These are phyloP conservation scores for Colletotrichum eleusines DNA, from an alignment of 2,329 filamentous ascomycete genomes.

Conservation along the genomic window DNA sequence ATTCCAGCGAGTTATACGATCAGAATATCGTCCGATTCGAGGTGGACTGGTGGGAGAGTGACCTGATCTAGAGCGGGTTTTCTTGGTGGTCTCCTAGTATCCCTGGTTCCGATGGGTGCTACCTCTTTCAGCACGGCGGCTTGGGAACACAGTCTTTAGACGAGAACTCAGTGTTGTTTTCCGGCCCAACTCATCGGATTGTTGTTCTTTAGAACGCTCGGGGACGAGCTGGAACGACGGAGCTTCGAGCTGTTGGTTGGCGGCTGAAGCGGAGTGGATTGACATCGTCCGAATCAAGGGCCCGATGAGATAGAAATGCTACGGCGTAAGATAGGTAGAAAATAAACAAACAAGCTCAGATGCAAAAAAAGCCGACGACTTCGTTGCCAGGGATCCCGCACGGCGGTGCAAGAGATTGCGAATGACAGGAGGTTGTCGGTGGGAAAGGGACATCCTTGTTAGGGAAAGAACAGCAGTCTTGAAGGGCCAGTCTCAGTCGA, in stretches of 20 bases:
- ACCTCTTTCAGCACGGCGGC: conserved; percentile 62
- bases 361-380: not conserved
- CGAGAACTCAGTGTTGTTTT: conserved; percentile 53
- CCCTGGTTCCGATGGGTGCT: conserved; percentile 57
- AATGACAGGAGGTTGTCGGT: conserved; percentile 9
- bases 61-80: conserved; percentile 20
- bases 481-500: not conserved
- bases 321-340: not conserved
- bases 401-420: not conserved
- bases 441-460: conserved; percentile 26
- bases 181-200: not conserved
- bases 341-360: conserved; percentile 29
- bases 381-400: conserved; percentile 14
- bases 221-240: conserved; percentile 25
- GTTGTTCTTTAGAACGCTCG: not conserved
- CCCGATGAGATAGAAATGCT: conserved; percentile 7
- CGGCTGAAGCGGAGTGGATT: conserved; percentile 13
- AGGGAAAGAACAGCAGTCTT: not conserved
- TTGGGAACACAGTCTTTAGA: conserved; percentile 61
- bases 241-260: conserved; percentile 1
- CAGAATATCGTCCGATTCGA: conserved; percentile 44
- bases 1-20: conserved; percentile 53
- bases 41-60: conserved; percentile 10
- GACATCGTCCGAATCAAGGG: conserved; percentile 21
- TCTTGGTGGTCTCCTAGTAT: conserved; percentile 47